Base-by-base conservation (phyloP, 225 moss, liverwort and hornwort genomes). In the Sphagnum tenellum region DNA sequence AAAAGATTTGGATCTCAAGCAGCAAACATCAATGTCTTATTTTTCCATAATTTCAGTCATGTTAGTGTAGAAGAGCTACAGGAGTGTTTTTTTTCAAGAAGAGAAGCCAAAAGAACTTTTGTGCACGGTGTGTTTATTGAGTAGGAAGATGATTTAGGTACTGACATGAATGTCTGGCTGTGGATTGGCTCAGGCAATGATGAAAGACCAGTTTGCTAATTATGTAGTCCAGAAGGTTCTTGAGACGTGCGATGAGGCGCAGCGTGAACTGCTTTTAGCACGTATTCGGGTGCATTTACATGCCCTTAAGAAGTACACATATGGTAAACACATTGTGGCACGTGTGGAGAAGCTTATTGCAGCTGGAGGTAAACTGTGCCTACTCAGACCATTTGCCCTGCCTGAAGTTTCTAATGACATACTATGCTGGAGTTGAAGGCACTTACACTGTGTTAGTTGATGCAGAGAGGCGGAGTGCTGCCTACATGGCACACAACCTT, bases 331-430 rank as follows among this genome's bases (percentile, higher is more conserved):
- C 56, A 98, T 98, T 75, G 98, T 98, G 11, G 93, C 90, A 4
- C 90, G 98, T 44, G 98, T 98, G 69, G 98, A 98, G 81, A 98
- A 98, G 79, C 82, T 98, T 52, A 93, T 98, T 45, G 93, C 98
- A 66, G 98, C 98, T 10, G 98, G 98, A 74, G 98, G 98, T 98
- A 82, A 79, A 70, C 62, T 51, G 5, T 56, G 9, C 61, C 9
- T 44, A 11, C 11, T 3, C 9, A 47, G 47, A 48, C 51, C 1
- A 1, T 29, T 29, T 29, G 29, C 29, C 29, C 29, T 29, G 29
- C 29, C 29, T 29, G 29, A 29, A 29, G 29, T 29, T 29, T 29
- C 29, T 29, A 29, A 29, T 29, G 29, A 29, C 29, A 29, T 59
- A 29, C 47, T 60, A n/a, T 58, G 44, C 45, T 9, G 10, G 7